Percentiles rank a stretch among this genome's conserved stretches.
phyloP scores from a whole-genome alignment of 108 stramenopile genomes.

The Fragilariopsis cylindrus region DNA sequence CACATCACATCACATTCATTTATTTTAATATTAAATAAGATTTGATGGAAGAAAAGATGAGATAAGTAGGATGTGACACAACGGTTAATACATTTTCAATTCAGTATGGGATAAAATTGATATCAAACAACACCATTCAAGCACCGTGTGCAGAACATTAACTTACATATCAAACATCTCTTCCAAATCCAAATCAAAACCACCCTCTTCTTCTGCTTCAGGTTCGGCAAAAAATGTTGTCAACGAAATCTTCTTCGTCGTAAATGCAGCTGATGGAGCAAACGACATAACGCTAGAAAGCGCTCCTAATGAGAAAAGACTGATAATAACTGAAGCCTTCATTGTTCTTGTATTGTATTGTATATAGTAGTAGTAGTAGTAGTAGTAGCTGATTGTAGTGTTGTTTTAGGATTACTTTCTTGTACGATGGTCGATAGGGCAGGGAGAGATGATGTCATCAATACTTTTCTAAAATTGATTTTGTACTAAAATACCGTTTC shows the following conservation, averaged over 20 bases:
- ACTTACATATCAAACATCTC: slow-evolving; percentile 86
- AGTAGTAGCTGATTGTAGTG: too few relatives aligned
- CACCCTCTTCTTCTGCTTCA: slow-evolving; percentile 61
- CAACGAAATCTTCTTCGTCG: slow-evolving; percentile 17
- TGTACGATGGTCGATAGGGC: too few relatives aligned
- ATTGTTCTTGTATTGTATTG: slow-evolving; percentile 27
- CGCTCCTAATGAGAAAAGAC: not conserved
- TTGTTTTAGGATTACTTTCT: too few relatives aligned
- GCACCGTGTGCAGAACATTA: not conserved
- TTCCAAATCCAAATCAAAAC: slow-evolving; percentile 79
- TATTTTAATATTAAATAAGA: not conserved
- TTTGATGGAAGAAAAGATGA: not conserved
- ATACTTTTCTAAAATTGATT: too few relatives aligned
- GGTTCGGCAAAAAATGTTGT: slow-evolving; percentile 18
- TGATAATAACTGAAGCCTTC: slow-evolving; percentile 49
- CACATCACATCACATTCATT: too few relatives aligned
- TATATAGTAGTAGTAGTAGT: not conserved
- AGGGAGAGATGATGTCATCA: too few relatives aligned
- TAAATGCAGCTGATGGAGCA: slow-evolving; percentile 48
- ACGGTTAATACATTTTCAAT: too few relatives aligned
- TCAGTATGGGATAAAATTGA: not conserved
- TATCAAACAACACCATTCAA: not conserved
- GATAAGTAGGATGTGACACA: not conserved
- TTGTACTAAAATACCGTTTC: too few relatives aligned
- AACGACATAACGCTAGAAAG: slow-evolving; percentile 48